Base-by-base conservation (phyloP, 805 yeast genomes). In the Grigorovia transvaalensis region DNA sequence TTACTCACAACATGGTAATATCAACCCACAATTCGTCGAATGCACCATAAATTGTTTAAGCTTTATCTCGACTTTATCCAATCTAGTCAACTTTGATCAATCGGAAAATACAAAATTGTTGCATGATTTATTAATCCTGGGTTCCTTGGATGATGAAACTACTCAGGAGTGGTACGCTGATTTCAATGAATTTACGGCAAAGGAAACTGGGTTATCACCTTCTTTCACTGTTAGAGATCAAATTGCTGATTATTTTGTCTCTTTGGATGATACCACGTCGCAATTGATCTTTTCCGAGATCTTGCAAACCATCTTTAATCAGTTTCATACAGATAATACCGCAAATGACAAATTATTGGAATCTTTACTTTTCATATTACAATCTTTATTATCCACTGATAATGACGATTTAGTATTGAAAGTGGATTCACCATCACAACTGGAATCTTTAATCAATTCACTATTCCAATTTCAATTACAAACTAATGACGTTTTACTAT, bases 121-220 rank as follows among this genome's bases (percentile, higher is more conserved):
- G 1, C 59, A 65, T 9, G 51, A 71, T n/a, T 57, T 80, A 6
- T 56, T 73, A 0, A 56, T 58, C 2, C 63, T 77, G 9, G 65
- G 80, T 6, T 59, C 66, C 11, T 59, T 82, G 12, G 74, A 84
- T 1, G 53, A 59, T 1, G 74, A 71, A 5, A 65, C 70, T 0
- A 76, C 72, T 40, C 75, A 74, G 4, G 56, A 55, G n/a, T 86
- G 83, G 74, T 63, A 66, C 3, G 71, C 69, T 1, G 90, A 89
- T 61, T 77, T 81, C 60, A 88, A 89, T 60, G 67, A 65, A 2
- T 88, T 80, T 64, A 85, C 88, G 6, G 78, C 89, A 2, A 84
- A 80, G 40, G 89, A 86, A 52, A 74, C 87, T 1, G 96, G 88
- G 1, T 73, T 89, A 35, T 69, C 82, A 0, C 69, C 82, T 0